These are phyloP conservation scores for Ceratopteris richardii DNA, from an alignment of 75 land plant species.

Conservation along the genomic window DNA sequence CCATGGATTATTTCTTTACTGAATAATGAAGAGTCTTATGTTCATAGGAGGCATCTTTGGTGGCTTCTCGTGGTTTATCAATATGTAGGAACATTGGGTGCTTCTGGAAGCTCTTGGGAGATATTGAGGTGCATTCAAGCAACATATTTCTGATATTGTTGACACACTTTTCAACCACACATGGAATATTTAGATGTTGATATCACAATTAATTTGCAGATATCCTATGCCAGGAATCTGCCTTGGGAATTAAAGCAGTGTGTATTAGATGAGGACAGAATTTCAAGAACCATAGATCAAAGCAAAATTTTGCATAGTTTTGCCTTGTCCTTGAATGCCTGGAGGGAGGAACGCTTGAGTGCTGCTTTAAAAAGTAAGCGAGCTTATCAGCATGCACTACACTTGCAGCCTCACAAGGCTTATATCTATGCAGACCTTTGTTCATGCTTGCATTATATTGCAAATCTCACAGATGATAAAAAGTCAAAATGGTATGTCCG, in stretches of 20 bases:
- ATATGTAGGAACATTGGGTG: conserved; percentile 45
- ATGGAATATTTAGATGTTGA: no score
- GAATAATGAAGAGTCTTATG: neutral
- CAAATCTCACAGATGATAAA: neutral
- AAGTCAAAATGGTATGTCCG: no score
- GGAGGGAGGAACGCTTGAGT: conserved; percentile 41
- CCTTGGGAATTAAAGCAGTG: conserved; percentile 49
- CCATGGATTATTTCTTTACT: no score
- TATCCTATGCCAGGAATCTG: conserved; percentile 58
- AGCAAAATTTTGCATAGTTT: conserved; percentile 16
- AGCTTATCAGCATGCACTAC: conserved; percentile 67
- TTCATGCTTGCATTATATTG: neutral
- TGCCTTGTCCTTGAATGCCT: conserved; percentile 28
- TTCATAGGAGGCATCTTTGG: conserved; percentile 71
- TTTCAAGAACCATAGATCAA: no score
- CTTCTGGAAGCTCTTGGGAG: conserved; percentile 86
- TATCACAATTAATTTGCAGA: no score
- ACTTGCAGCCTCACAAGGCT: conserved; percentile 62
- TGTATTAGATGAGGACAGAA: conserved; percentile 7
- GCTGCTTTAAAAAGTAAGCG: conserved; percentile 44
- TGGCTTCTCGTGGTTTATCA: conserved; percentile 29
- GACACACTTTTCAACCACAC: neutral
- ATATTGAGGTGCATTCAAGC: conserved; percentile 56
- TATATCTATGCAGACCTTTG: conserved; percentile 55
- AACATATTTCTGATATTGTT: neutral